Evolutionary conservation across 2,329 filamentous ascomycete genomes (phyloP), one percentile per base, ranked within the genome.

Genomic region (Aspergillus sp.): DNA sequence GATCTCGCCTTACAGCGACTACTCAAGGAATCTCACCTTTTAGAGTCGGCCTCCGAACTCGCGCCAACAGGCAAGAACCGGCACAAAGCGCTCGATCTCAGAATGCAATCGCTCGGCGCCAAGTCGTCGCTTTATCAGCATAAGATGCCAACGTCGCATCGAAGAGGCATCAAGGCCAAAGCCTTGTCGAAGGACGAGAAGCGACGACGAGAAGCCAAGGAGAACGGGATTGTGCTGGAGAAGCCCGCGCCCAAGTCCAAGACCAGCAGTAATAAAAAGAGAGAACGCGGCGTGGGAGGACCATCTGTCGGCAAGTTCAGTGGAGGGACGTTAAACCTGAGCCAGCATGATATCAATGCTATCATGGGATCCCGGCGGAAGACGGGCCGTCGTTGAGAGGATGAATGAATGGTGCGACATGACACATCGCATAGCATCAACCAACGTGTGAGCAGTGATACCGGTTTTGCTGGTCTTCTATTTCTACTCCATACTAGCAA

Each of bases 201-300:
- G 71, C 73, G 91, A 44, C 75, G 91, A 34, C 75, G 74, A 36
- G 88, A 95, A 65, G 93, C 93, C 2, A 81, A 77, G 60, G 91
- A 97, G 74, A 94, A 91, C 58, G 93, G 91, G 4, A 83, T 97
- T 57, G 82, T 97, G 42, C 72, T 97, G 32, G 93, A 97, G 73
- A 72, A 72, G 33, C 63, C 65, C n/a, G 52, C 55, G 7, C 54
- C 49, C 26, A 74, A 70, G 54, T 54, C 59, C 38, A 64, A 62
- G 44, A 60, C 58, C 4, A 64, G 56, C 12, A 65, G 42, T 48
- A 39, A 39, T 27, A 57, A 53, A 62, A 70, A 78, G 63, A 69
- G 80, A 67, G 74, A 81, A 52, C 71, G 81, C 65, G 72, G 79
- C 0, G 80, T 95, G 34, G 88, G 86, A 52, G 81, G 81, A 29